Conservation (phyloP, 1,284 basidiomycete genomes). For the Rhodotorula glutinis region DNA sequence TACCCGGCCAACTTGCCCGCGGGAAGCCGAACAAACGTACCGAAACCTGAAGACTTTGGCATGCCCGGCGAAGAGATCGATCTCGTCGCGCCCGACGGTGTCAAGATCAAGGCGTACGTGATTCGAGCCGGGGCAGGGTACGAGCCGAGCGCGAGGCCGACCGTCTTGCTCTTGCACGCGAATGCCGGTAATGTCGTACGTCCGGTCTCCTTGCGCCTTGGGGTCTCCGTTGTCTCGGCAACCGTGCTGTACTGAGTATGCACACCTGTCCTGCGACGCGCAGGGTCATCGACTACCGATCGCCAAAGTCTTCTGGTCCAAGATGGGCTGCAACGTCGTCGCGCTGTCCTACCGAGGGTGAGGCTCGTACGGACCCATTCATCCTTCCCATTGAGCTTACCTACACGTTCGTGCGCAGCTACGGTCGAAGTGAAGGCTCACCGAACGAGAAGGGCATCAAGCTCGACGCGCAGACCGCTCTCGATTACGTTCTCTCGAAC, state of each 20-base stretch:
- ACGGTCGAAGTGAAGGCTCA: conserved; percentile 46
- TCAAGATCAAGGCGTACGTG: conserved; percentile 62
- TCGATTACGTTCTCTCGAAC: conserved; percentile 70
- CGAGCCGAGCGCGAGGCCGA: conserved; percentile 56
- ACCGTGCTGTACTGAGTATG: background rate
- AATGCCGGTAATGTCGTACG: conserved; percentile 67
- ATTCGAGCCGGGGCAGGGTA: conserved; percentile 50
- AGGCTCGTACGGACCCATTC: background rate
- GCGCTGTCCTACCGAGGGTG: conserved; percentile 85
- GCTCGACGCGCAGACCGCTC: conserved; percentile 49
- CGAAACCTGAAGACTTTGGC: conserved; percentile 64
- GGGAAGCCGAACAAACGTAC: conserved; percentile 74
- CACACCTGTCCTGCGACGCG: background rate
- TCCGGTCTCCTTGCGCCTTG: background rate
- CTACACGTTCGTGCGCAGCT: conserved; percentile 28
- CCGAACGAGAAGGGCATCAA: conserved; percentile 73
- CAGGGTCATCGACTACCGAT: conserved; percentile 78
- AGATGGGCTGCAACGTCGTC: conserved; percentile 81
- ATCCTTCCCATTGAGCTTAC: conserved; percentile 32
- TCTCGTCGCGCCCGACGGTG: conserved; percentile 61
- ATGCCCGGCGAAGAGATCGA: conserved; percentile 68
- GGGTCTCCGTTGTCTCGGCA: too few species aligned
- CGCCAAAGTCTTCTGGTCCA: conserved; percentile 76
- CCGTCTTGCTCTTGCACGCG: conserved; percentile 85
- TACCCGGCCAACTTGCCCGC: conserved; percentile 80